These are phyloP conservation scores for Tricholomella constricta DNA, from an alignment of 768 basidiomycete species.

Conservation along the genomic window DNA sequence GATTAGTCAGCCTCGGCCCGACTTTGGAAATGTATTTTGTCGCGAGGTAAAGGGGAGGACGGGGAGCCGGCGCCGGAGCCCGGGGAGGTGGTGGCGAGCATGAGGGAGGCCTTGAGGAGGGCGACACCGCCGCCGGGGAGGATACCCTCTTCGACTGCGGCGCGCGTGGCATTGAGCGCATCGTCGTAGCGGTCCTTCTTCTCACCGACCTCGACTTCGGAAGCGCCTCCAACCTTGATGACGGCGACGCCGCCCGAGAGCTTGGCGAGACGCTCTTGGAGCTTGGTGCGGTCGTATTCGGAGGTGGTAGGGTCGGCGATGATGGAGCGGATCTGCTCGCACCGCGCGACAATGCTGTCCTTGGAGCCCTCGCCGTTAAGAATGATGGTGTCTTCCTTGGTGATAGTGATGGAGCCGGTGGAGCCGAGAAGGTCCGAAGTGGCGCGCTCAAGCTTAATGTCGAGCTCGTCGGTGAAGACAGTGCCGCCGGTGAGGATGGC, in stretches of 20 bases:
- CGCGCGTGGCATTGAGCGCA: slow-evolving; percentile 96
- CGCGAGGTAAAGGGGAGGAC: too few species aligned
- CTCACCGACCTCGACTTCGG: slow-evolving; percentile 96
- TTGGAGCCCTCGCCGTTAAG: slow-evolving; percentile 94
- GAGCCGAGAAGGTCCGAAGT: slow-evolving; percentile 88
- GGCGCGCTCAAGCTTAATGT: slow-evolving; percentile 94
- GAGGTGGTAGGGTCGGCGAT: slow-evolving; percentile 81
- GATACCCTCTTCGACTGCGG: slow-evolving; percentile 98
- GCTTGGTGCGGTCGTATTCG: slow-evolving; percentile 92
- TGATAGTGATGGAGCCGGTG: slow-evolving; percentile 89
- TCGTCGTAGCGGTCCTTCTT: slow-evolving; percentile 99
- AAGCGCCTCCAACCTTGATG: slow-evolving; percentile 94
- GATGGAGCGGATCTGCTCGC: slow-evolving; percentile 91
- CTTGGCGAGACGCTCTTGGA: slow-evolving; percentile 97
- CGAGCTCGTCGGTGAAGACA: slow-evolving; percentile 95
- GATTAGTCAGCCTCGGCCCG: too few species aligned
- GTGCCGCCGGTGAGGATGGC: slow-evolving; percentile 97
- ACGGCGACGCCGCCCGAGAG: slow-evolving; percentile 95
- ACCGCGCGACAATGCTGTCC: slow-evolving; percentile 86
- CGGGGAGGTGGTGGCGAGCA: slow-evolving; percentile 60
- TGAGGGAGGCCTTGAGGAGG: slow-evolving; percentile 80
- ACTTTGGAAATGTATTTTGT: too few species aligned
- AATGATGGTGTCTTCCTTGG: slow-evolving; percentile 97
- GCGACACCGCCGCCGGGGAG: slow-evolving; percentile 96
- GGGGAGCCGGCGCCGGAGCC: slow-evolving; percentile 47